These are phyloP conservation scores for Saccharomycopsis javanensis DNA, from an alignment of 805 yeast genomes.

Conservation along the genomic window DNA sequence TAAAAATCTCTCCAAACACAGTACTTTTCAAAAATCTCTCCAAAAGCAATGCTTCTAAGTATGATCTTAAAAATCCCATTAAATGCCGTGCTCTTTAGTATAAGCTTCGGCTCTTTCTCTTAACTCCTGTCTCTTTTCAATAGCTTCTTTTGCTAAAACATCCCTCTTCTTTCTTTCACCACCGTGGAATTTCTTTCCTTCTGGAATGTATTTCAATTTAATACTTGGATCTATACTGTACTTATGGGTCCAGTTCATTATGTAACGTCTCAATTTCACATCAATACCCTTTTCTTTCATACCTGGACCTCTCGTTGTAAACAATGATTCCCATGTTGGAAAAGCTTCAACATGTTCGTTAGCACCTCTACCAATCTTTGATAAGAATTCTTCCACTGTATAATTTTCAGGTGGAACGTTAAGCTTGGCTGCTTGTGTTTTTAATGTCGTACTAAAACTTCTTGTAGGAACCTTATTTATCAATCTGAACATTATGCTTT, in stretches of 20 bases:
- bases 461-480: background rate
- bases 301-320: constrained; percentile 40
- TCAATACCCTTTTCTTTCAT: constrained; percentile 76
- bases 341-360: constrained; percentile 58
- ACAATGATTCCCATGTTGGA: constrained; percentile 65
- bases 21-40: too few relatives aligned
- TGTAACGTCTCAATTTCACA: constrained; percentile 58
- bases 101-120: constrained; percentile 22
- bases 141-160: constrained; percentile 48
- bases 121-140: constrained; percentile 39
- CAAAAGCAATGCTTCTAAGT: too few relatives aligned
- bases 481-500: background rate
- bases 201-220: constrained; percentile 44
- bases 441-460: constrained; percentile 5
- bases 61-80: too few relatives aligned
- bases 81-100: background rate
- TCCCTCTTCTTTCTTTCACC: constrained; percentile 78
- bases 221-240: constrained; percentile 28
- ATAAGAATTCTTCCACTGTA: constrained; percentile 64
- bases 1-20: too few relatives aligned
- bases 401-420: constrained; percentile 40
- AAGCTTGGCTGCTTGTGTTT: constrained; percentile 2
- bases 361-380: constrained; percentile 69
- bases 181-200: constrained; percentile 71
- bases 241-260: constrained; percentile 63